Evolutionary conservation across 179 eudicot species (phyloP).

Genomic region (Beta macrorhiza): DNA sequence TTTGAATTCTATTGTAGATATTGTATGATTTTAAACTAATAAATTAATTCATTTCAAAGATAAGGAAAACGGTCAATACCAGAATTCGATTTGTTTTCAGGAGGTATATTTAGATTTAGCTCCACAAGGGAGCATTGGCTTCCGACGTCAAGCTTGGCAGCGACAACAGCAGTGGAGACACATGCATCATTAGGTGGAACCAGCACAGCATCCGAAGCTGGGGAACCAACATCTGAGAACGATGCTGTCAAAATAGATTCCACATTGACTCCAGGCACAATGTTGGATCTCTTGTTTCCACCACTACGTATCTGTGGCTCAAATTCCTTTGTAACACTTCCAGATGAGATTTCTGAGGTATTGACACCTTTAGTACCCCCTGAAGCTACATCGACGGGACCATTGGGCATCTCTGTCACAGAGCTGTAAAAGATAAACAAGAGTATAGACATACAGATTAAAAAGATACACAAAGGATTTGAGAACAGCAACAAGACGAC

Average conservation of each 20-base stretch:
- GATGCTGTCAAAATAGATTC: slow-evolving; percentile 28
- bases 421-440: slow-evolving; percentile 48
- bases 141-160: slow-evolving; percentile 46
- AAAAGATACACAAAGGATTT: slow-evolving; percentile 8
- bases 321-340: slow-evolving; percentile 29
- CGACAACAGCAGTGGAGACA: slow-evolving; percentile 38
- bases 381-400: slow-evolving; percentile 44
- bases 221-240: slow-evolving; percentile 18
- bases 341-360: slow-evolving; percentile 30
- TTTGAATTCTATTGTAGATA: no score
- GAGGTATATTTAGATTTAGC: slow-evolving; percentile 26
- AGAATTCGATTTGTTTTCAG: slow-evolving; percentile 39
- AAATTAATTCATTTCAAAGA: no score
- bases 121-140: slow-evolving; percentile 34
- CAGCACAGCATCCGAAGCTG: slow-evolving; percentile 44
- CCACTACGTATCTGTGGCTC: slow-evolving; percentile 29
- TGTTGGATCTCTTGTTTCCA: slow-evolving; percentile 30
- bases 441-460: slow-evolving; percentile 27
- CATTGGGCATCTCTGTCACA: slow-evolving; percentile 40
- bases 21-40: no score
- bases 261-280: slow-evolving; percentile 28
- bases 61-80: slow-evolving; percentile 28
- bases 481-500: slow-evolving; percentile 11
- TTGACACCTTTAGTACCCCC: slow-evolving; percentile 33
- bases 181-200: slow-evolving; percentile 36